phyloP scores from a whole-genome alignment of 202 grass and related monocot genomes.

The Digitaria exilis region DNA sequence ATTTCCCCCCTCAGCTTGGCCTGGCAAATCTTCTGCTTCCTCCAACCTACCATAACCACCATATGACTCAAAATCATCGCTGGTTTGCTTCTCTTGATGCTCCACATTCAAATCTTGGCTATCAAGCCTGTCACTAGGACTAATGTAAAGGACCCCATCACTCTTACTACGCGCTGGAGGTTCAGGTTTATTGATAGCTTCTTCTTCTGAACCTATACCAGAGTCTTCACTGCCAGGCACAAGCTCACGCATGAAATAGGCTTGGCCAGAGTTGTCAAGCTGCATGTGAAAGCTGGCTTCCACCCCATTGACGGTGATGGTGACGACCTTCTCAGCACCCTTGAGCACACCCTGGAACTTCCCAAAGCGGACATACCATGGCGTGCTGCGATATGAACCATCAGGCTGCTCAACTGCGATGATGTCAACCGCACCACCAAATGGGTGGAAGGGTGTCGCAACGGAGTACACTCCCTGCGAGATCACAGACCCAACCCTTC shows the following conservation, averaged over 20 bases:
- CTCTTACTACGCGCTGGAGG: slow-evolving; percentile 55
- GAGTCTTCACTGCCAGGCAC: slow-evolving; percentile 57
- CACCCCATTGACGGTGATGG: slow-evolving; percentile 84
- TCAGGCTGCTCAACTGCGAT: slow-evolving; percentile 91
- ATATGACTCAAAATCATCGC: slow-evolving; percentile 61
- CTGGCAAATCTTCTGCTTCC: slow-evolving; percentile 62
- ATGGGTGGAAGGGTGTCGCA: slow-evolving; percentile 94
- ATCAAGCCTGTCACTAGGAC: slow-evolving; percentile 34
- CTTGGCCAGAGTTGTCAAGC: slow-evolving; percentile 96
- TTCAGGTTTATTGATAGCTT: slow-evolving; percentile 39
- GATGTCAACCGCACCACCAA: slow-evolving; percentile 93
- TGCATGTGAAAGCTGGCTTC: slow-evolving; percentile 91
- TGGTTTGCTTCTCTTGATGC: slow-evolving; percentile 49
- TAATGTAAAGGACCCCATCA: slow-evolving; percentile 54
- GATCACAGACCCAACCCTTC: slow-evolving; percentile 80
- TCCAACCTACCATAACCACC: slow-evolving; percentile 71
- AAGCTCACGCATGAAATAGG: slow-evolving; percentile 93
- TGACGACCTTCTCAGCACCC: slow-evolving; percentile 86
- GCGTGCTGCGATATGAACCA: slow-evolving; percentile 88
- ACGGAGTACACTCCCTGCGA: slow-evolving; percentile 98
- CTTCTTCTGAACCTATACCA: slow-evolving; percentile 13
- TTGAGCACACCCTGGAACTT: slow-evolving; percentile 99
- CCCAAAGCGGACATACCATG: slow-evolving; percentile 97
- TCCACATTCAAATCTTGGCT: slow-evolving; percentile 49
- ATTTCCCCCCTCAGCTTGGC: slow-evolving; percentile 61